Evolutionary conservation across 2,329 filamentous ascomycete species (phyloP), one percentile per base, ranked within the genome.

Genomic region (Nemania sp.): DNA sequence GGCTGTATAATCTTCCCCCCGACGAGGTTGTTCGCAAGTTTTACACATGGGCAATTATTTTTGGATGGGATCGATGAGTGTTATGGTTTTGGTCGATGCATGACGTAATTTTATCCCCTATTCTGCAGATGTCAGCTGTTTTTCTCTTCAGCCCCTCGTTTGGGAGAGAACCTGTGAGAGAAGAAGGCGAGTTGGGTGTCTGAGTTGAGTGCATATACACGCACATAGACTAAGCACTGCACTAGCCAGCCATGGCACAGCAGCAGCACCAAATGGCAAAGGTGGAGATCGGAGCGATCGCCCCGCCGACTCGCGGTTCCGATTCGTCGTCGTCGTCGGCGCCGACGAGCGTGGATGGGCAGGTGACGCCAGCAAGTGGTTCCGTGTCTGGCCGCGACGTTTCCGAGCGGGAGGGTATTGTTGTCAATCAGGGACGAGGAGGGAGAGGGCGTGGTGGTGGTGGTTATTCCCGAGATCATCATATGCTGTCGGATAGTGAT

Each of bases 351-450:
- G 55, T n/a, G 29, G 54, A 56, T 38, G 62, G 65, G 38, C 58
- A 32, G 26, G 66, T 41, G 35, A 70, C 61, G 41, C 66, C 62
- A 2, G 35, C 55, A 38, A 68, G 61, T 41, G 66, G 43, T 27
- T 58, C 54, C 5, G 29, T 47, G 27, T 56, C 55, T 22, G 45
- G 27, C 29, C 41, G 24, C 7, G 43, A 47, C 8, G 10, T 22
- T 13, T 57, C 27, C 29, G 38, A 58, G 3, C 20, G 20, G 10
- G 62, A 10, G 29, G 45, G n/a, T 24, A 32, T 20, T 22, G 29
- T 20, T 22, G 20, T 20, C 32, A 27, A 35, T 22, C 53, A 35
- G 41, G 43, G 54, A 24, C 53, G 32, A n/a, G n/a, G n/a, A n/a
- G n/a, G n/a, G n/a, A n/a, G n/a, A n/a, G n/a, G n/a, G n/a, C n/a